Evolutionary conservation across 2,329 filamentous ascomycete genomes (phyloP), one percentile per base, ranked within the genome.

Genomic region (Neodidymelliopsis sp.): DNA sequence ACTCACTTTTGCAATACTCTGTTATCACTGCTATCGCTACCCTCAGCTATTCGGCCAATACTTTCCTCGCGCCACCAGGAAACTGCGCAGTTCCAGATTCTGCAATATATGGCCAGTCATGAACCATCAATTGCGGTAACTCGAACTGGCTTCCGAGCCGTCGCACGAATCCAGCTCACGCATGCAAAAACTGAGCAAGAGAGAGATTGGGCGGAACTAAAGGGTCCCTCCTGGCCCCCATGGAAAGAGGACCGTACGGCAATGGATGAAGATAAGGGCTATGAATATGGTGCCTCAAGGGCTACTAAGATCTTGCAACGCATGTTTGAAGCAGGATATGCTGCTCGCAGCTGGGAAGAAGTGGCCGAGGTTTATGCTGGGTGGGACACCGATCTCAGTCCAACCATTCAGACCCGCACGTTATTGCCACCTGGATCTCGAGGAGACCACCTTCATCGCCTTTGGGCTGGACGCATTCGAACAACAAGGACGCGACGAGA

Each of bases 171-270:
- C n/a, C 84, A 86, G 59, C 69, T 86, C 10, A 78, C 80, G 5
- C 82, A 82, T 45, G 73, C 72, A 31, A 87, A 87, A 65, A 84
- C 82, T 1, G 27, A 58, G 0, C 69, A 73, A 20, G 84, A 87
- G 60, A 77, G 73, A 20, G 75, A 82, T 49, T 86, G 83, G 77
- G 83, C 83, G 2, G 71, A 75, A 33, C 71, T 85, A 15, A 85
- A 87, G 71, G 77, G 82, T 2, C 71, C 77, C 7, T 83, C 81
- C 6, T 87, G 84, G 84, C 84, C 84, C 11, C 84, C 84, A 0
- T 87, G 84, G 83, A 86, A 85, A 65, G 79, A 83, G 61, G 80
- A 84, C 35, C 81, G 77, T 42, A 79, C 82, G 12, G 83, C 82
- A 1, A 81, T 86, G 62, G 84, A 87, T 60, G 76, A 78, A n/a